Percentiles rank a stretch among this genome's conserved stretches.
These are phyloP conservation scores for Termitomyces sp. DNA, from an alignment of 768 basidiomycete species.

Conservation along the genomic window DNA sequence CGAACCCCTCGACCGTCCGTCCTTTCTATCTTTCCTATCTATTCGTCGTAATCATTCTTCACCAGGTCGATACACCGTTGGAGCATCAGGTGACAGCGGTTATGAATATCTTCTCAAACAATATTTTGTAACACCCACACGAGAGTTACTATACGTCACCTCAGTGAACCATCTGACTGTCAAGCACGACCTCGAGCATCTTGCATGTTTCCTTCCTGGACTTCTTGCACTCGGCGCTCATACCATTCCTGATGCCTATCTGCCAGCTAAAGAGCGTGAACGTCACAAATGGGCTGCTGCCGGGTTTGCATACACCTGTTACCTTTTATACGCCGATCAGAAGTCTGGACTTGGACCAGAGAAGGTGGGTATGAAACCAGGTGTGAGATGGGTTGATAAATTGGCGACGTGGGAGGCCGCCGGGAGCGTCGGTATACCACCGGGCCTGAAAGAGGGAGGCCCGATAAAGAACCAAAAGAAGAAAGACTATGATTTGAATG, in stretches of 20 bases:
- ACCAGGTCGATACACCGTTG: constrained; percentile 45
- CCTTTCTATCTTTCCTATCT: not conserved
- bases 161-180: constrained; percentile 36
- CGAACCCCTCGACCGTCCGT: constrained; percentile 25
- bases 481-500: constrained; percentile 50
- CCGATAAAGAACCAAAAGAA: constrained; percentile 20
- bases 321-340: constrained; percentile 63
- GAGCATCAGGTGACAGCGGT: constrained; percentile 59
- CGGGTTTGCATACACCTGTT: constrained; percentile 69
- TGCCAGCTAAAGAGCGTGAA: constrained; percentile 32
- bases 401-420: constrained; percentile 42
- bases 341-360: constrained; percentile 67
- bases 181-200: constrained; percentile 55
- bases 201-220: constrained; percentile 69
- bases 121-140: constrained; percentile 54
- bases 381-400: constrained; percentile 43
- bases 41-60: not conserved
- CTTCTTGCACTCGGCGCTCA: constrained; percentile 61
- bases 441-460: constrained; percentile 40
- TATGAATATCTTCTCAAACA: constrained; percentile 71
- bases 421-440: constrained; percentile 38
- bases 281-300: constrained; percentile 69
- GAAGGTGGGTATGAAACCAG: constrained; percentile 36
- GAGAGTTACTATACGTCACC: constrained; percentile 63
- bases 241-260: constrained; percentile 33